Evolutionary conservation across 1,284 basidiomycete species (phyloP), one percentile per base, ranked within the genome.

Genomic region (Fistulinella cinereoalba): DNA sequence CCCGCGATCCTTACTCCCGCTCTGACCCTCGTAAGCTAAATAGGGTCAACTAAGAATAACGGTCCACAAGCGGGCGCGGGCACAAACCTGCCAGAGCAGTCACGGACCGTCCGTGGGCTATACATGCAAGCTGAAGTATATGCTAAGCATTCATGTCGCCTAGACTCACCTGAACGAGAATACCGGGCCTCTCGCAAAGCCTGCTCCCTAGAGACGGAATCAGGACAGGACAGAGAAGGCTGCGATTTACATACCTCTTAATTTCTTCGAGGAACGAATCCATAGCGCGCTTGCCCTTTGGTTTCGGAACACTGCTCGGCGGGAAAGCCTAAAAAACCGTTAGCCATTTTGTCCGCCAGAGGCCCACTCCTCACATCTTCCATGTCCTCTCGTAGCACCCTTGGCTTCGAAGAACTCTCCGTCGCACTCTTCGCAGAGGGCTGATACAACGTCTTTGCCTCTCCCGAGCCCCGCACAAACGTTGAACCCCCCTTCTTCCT

Each of bases 251-350:
- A n/a, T 37, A 89, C 93, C 80, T 80, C 69, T 97, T 97, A 52
- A 97, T 90, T 68, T 96, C 92, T 58, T 95, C 91, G 38, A 97
- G 71, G 64, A 97, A 97, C 3, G 83, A 71, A 65, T 96, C 93
- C 91, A 97, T 97, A 0, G 88, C 91, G 38, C 93, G 81, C 65
- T 92, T 94, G 7, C 94, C 94, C 63, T 89, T 93, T 0, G 87
- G 83, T 59, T 80, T 88, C 0, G 82, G 75, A 19, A 62, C 71
- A 24, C 58, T 61, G 10, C 62, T 56, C 3, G 75, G 62, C 3
- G 84, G 80, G 22, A 86, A 83, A 1, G 74, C 74, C 75, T 83
- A 50, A 18, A 48, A 31, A 11, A 32, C 27, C 34, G 44, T 55
- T 37, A 53, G 44, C 12, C 18, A 15, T 21, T 16, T 28, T 4